Evolutionary conservation across 2,329 filamentous ascomycete genomes (phyloP).

Genomic region (Xylariaceae sp.): DNA sequence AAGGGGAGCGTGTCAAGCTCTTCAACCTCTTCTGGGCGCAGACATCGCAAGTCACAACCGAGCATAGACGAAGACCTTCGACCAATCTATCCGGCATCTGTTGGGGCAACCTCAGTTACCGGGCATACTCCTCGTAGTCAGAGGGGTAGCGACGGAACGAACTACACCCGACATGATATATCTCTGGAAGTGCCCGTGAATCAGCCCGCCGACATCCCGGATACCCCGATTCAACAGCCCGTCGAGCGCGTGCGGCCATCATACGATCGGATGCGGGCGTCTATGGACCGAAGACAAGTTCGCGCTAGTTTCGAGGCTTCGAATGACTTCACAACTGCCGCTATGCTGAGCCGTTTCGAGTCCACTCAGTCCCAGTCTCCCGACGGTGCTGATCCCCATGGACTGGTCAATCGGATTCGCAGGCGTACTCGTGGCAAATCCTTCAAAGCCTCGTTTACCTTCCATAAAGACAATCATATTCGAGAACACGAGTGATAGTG

Average conservation of each 20-base stretch:
- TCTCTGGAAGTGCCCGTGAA: conserved; percentile 48
- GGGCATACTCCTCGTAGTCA: conserved; percentile 80
- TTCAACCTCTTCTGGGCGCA: conserved; percentile 43
- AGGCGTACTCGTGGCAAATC: conserved; percentile 34
- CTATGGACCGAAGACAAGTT: conserved; percentile 69
- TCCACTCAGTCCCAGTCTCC: conserved; percentile 51
- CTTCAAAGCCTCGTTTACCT: conserved; percentile 31
- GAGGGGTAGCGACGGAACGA: conserved; percentile 90
- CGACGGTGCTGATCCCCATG: conserved; percentile 18
- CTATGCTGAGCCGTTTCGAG: conserved; percentile 77
- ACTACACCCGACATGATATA: conserved; percentile 66
- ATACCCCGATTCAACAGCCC: conserved; percentile 42
- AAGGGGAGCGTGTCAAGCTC: conserved; percentile 37
- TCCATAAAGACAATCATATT: conserved; percentile 30
- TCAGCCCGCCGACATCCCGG: conserved; percentile 27
- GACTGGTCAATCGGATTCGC: conserved; percentile 32
- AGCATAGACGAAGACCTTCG: conserved; percentile 80
- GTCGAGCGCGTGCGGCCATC: conserved; percentile 70
- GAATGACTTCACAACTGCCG: conserved; percentile 86
- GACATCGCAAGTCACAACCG: conserved; percentile 51
- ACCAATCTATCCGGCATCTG: conserved; percentile 89
- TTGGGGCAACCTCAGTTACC: conserved; percentile 60
- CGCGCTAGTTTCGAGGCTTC: conserved; percentile 80
- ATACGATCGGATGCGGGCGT: conserved; percentile 80
- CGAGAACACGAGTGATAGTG: conserved; percentile 28